Base-by-base conservation (phyloP, 148 eudicot species). In the Amaranthus palmeri region DNA sequence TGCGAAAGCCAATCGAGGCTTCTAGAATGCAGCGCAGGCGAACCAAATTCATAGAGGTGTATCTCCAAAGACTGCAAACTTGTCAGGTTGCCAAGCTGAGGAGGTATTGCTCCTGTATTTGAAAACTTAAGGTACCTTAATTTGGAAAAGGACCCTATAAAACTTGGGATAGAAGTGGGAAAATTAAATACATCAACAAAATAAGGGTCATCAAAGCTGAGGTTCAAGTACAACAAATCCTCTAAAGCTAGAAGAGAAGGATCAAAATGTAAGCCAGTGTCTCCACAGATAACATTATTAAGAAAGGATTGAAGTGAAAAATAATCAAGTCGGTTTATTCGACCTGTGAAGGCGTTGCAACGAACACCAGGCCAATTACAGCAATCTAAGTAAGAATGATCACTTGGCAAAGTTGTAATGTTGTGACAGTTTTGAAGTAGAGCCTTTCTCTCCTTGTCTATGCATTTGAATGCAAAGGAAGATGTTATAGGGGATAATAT, bases 21-120 rank as follows among this genome's bases (percentile, higher is more conserved):
- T 47, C n/a, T 57, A 11, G 71, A 65, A 5, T 25, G 11, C 65
- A 67, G 36, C 36, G 0, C 36, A 25, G 0, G 36, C 0, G 36
- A 1, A 25, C 36, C 45, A 42, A 47, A 15, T 9, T 4, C 10
- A 4, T 3, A 8, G 8, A 0, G 4, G 54, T 5, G 0, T 48
- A 67, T 69, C 65, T 67, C 71, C 10, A 74, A 48, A 48, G 54
- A 54, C 6, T 74, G 71, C 57, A 74, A 56, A n/a, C 15, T 67
- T 46, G 77, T 67, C 45, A 74, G 77, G 71, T 74, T 74, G 45
- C 71, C 71, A 11, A 74, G 36, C 45, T 74, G 65, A 56, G 13
- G 55, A 67, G 77, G 77, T 40, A 74, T 67, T 10, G 4, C 56
- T 10, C 44, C 36, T 25, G 36, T 45, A 14, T 10, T 6, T 17